Evolutionary conservation across 2,329 filamentous ascomycete species (phyloP), one percentile per base, ranked within the genome.

Genomic region (Cladorrhinum sp.): DNA sequence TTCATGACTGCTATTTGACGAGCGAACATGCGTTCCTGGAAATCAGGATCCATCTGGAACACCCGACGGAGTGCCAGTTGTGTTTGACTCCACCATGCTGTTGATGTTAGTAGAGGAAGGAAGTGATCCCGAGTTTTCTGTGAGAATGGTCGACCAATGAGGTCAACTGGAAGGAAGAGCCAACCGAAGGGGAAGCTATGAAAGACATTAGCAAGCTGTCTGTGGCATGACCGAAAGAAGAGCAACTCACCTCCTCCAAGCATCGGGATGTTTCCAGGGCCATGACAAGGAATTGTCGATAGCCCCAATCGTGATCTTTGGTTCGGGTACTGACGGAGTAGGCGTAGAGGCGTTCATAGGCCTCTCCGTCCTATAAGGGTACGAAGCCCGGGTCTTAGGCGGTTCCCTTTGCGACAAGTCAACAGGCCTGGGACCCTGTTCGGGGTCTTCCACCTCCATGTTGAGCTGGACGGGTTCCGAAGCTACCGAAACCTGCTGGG

Each of bases 11-110:
- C 94, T 64, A 99, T 96, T 72, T 99, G 95, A 67, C 91, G 87
- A n/a, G 92, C 92, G 76, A 96, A 99, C 95, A 99, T 99, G 75
- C 91, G 89, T 77, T 99, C 95, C 73, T 98, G 92, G 75, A 99
- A 99, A 75, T 99, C 95, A 2, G 89, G 87, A 74, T 99, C 95
- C 72, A 96, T 86, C 66, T 91, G 88, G 73, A 99, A 99, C 51
- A 97, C 88, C 64, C 86, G 85, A 58, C 95, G 90, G 42, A 99
- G 80, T 21, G 92, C 90, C 62, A 91, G 80, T 70, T 96, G 92
- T 3, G 95, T 99, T 69, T 97, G 92, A 65, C 88, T 91, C 95
- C 95, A 99, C 95, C 95, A 99, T 57, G 90, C 85, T 24, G 93
- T 96, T 1, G 93, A 98, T 0, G 95, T 98, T 33, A 99, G 82